phyloP scores from a whole-genome alignment of 2,329 filamentous ascomycete genomes.

The Malbranchea cinnamomea region DNA sequence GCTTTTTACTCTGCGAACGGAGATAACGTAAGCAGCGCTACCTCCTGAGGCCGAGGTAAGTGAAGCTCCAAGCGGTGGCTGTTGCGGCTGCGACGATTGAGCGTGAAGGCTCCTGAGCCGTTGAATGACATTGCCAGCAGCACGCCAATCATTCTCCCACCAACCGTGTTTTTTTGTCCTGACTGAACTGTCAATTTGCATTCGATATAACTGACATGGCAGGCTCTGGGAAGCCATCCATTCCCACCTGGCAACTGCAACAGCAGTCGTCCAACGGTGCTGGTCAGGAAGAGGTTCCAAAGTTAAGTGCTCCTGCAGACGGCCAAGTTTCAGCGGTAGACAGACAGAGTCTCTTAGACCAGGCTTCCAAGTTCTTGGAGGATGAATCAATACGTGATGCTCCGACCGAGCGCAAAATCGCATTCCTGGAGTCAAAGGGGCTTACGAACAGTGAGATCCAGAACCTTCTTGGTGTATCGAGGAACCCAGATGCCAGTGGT shows the following conservation, averaged over 20 bases:
- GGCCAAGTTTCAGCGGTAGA: constrained; percentile 7
- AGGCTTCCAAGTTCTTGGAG: constrained; percentile 61
- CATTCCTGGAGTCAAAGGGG: constrained; percentile 66
- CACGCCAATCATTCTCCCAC: no score
- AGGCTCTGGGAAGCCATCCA: constrained; percentile 19
- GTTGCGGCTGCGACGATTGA: no score
- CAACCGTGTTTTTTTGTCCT: background rate
- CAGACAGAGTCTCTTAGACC: constrained; percentile 36
- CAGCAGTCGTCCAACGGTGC: constrained; percentile 7
- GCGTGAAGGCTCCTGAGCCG: no score
- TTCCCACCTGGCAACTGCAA: constrained; percentile 26
- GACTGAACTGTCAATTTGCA: no score
- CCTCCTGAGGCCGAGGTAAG: no score
- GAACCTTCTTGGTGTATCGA: constrained; percentile 39
- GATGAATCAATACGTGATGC: constrained; percentile 58
- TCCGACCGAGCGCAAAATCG: constrained; percentile 54
- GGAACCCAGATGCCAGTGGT: constrained; percentile 17
- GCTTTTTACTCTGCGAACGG: no score
- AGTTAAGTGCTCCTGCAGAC: constrained; percentile 8
- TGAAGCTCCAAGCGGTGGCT: no score
- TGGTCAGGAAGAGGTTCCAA: constrained; percentile 4
- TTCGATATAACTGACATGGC: constrained; percentile 19
- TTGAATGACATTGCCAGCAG: no score
- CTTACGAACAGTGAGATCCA: constrained; percentile 53
- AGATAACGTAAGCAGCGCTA: no score